Base-by-base conservation (phyloP, 805 yeast species). In the Diddensiella santjacobensis region DNA sequence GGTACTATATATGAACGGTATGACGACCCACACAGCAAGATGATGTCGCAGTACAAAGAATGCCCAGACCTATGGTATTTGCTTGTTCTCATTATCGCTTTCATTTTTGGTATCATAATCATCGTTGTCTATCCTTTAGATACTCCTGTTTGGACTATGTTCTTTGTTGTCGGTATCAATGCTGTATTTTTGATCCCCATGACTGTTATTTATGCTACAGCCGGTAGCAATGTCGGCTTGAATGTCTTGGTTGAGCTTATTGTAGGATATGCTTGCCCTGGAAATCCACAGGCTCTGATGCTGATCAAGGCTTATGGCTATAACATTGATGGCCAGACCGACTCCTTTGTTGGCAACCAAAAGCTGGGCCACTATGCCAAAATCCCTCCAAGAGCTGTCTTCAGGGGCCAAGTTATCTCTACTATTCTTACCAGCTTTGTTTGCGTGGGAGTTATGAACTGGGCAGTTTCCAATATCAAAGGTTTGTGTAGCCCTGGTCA, bases 181-280 rank as follows among this genome's bases (percentile, higher is more conserved):
- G 62, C 78, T 35, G 61, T 79, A 17, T 80, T 83, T 61, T 65
- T 83, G 52, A 65, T 83, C 33, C 89, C 89, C n/a, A 69, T 81
- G 22, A 79, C 84, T 3, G 68, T 83, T 10, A 71, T 83, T 45
- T 74, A 76, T 20, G 79, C 87, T 2, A 75, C 77, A 24, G 80
- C 88, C 0, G 82, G 82, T 63, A 72, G 66, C 42, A 59, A 72
- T 1, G 71, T 82, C 52, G 81, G 81, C n/a, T 65, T 82, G 53
- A 79, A 79, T 58, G 85, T 81, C 1, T 64, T 83, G 45, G 77
- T 80, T 3, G 87, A 83, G 58, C 68, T 84, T 47, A 72, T 83
- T 45, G 77, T 78, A 36, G 88, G 88, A 1, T 81, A 80, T 58
- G 75, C 81, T 44, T 68, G 80, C 15, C 86, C 86, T 3, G 85